Conservation (phyloP, 306 rosid genomes). For the Erythrophleum fordii region DNA sequence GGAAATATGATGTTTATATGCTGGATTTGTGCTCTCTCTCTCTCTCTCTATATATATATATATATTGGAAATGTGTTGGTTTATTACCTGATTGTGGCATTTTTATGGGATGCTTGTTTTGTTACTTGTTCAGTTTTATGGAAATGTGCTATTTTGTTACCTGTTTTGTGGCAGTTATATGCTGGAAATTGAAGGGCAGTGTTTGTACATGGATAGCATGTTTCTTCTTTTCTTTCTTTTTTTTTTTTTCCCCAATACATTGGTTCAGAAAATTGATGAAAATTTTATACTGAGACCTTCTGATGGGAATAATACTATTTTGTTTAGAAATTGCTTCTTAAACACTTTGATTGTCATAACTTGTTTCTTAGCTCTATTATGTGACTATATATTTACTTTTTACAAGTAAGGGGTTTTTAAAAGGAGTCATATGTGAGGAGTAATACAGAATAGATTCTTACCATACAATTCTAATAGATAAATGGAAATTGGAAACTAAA, state of each 20-base stretch:
- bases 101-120: too few relatives aligned
- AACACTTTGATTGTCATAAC: background rate
- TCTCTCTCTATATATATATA: too few relatives aligned
- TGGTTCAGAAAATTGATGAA: background rate
- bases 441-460: conserved; percentile 6
- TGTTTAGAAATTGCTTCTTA: background rate
- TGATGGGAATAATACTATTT: background rate
- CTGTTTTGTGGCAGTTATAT: too few relatives aligned
- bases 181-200: too few relatives aligned
- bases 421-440: background rate
- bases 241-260: background rate
- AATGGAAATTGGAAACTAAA: background rate
- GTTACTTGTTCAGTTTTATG: too few relatives aligned
- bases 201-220: conserved; percentile 1
- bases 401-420: background rate
- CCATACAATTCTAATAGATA: conserved; percentile 4
- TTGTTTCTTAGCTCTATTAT: background rate
- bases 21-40: too few relatives aligned
- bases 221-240: conserved; percentile 24
- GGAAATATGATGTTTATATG: too few relatives aligned
- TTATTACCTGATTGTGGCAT: too few relatives aligned
- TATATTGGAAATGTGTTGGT: too few relatives aligned
- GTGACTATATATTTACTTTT: background rate
- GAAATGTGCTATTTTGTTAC: too few relatives aligned
- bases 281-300: conserved; percentile 10